Conservation (phyloP, 1,284 basidiomycete genomes). For the Clitocybe nebularis region DNA sequence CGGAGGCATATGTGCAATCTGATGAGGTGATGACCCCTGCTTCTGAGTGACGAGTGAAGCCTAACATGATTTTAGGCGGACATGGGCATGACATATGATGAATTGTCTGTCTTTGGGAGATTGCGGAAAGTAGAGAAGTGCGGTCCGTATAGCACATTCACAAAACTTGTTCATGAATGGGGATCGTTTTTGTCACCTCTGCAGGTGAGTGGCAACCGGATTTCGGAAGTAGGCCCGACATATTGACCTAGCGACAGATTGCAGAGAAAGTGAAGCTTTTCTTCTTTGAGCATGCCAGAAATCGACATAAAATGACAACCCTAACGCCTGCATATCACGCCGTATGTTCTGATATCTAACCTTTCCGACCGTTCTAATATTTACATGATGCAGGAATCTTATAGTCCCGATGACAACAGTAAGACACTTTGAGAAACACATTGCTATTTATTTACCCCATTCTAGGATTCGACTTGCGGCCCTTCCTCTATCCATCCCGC, state of each 20-base stretch:
- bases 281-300: constrained; percentile 96
- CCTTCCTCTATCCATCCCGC: constrained; percentile 91
- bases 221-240: too few relatives aligned
- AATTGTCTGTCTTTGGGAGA: constrained; percentile 89
- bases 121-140: constrained; percentile 96
- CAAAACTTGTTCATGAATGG: constrained; percentile 93
- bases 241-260: constrained; percentile 50
- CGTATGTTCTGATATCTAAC: constrained; percentile 39
- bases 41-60: not conserved
- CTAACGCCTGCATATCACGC: constrained; percentile 96
- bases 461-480: constrained; percentile 89
- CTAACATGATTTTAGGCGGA: constrained; percentile 57
- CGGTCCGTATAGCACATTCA: constrained; percentile 96
- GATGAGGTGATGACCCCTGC: constrained; percentile 66
- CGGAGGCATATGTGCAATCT: constrained; percentile 89
- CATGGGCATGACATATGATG: constrained; percentile 99
- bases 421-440: constrained; percentile 25
- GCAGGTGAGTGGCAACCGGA: constrained; percentile 48
- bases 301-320: constrained; percentile 99
- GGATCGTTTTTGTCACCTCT: constrained; percentile 74
- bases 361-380: not conserved
- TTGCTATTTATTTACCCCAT: constrained; percentile 13
- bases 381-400: constrained; percentile 68
- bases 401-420: constrained; percentile 97
- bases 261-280: constrained; percentile 97